Conservation (phyloP, 805 yeast genomes). For the Vanderwaltozyma tropicalis region DNA sequence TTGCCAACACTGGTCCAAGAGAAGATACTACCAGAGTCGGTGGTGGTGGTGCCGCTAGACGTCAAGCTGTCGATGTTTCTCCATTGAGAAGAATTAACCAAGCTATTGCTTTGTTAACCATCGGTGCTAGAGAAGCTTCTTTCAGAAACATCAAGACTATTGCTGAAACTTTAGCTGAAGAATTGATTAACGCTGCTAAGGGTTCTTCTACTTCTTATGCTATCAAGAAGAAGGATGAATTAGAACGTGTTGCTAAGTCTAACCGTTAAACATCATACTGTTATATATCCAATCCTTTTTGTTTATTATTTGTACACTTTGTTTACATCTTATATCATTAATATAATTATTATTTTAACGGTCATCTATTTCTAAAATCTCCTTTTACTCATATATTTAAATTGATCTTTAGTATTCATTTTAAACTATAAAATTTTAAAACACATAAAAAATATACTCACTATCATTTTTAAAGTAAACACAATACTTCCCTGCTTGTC, state of each 20-base stretch:
- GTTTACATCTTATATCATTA: slow-evolving; percentile 5
- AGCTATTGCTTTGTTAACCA: slow-evolving; percentile 94
- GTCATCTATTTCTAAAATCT: background rate
- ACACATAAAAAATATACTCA: too few species aligned
- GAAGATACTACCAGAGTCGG: slow-evolving; percentile 99
- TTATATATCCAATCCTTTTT: slow-evolving; percentile 5
- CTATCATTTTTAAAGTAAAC: too few species aligned
- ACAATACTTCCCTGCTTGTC: too few species aligned
- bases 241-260: slow-evolving; percentile 99
- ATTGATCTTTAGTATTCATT: too few species aligned
- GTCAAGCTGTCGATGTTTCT: slow-evolving; percentile 99
- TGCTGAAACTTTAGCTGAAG: slow-evolving; percentile 99
- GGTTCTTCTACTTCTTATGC: slow-evolving; percentile 99
- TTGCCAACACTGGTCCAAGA: slow-evolving; percentile 99
- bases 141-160: slow-evolving; percentile 99
- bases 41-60: slow-evolving; percentile 99
- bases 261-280: slow-evolving; percentile 71
- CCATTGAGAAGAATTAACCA: slow-evolving; percentile 99
- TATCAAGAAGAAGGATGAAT: slow-evolving; percentile 99
- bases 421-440: too few species aligned
- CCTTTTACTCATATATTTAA: background rate
- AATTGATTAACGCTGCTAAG: slow-evolving; percentile 99
- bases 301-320: slow-evolving; percentile 6
- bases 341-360: slow-evolving; percentile 4
- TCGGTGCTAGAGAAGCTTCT: slow-evolving; percentile 99